Conservation (phyloP, 768 basidiomycete species). For the Dendrothele bispora region DNA sequence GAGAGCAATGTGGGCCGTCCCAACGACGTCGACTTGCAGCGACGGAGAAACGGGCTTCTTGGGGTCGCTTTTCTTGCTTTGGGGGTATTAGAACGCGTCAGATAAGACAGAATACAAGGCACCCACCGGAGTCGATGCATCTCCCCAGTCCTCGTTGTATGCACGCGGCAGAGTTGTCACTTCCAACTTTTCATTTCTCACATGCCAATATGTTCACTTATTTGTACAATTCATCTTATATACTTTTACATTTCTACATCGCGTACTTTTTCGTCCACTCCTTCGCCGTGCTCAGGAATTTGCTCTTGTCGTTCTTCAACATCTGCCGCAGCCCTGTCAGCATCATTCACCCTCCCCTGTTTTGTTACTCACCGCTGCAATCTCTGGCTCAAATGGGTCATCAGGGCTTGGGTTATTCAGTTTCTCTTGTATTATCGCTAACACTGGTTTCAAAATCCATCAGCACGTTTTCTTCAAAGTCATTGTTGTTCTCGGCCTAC, state of each 20-base stretch:
- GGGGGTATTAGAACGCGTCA: conserved; percentile 11
- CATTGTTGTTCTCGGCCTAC: no score
- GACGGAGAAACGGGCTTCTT: conserved; percentile 41
- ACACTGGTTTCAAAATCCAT: conserved; percentile 43
- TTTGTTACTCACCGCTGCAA: conserved; percentile 65
- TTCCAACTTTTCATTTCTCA: no score
- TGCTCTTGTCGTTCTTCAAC: conserved; percentile 73
- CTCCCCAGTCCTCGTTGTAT: conserved; percentile 54
- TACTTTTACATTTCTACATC: no score
- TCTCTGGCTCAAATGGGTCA: conserved; percentile 87
- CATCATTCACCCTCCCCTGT: not conserved
- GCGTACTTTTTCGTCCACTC: conserved; percentile 86
- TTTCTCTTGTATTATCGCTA: conserved; percentile 78
- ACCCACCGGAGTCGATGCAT: conserved; percentile 88
- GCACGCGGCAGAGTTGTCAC: conserved; percentile 68
- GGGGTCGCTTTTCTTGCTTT: conserved; percentile 78
- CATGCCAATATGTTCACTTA: no score
- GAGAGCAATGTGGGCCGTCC: no score
- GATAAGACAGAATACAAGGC: conserved; percentile 4
- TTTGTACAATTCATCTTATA: no score
- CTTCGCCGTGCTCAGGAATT: conserved; percentile 75
- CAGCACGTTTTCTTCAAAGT: not conserved
- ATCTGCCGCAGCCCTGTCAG: conserved; percentile 40
- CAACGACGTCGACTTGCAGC: no score
- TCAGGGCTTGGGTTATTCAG: conserved; percentile 86